These are phyloP conservation scores for Tetrapisispora phaffii DNA, from an alignment of 805 yeast genomes.

Conservation along the genomic window DNA sequence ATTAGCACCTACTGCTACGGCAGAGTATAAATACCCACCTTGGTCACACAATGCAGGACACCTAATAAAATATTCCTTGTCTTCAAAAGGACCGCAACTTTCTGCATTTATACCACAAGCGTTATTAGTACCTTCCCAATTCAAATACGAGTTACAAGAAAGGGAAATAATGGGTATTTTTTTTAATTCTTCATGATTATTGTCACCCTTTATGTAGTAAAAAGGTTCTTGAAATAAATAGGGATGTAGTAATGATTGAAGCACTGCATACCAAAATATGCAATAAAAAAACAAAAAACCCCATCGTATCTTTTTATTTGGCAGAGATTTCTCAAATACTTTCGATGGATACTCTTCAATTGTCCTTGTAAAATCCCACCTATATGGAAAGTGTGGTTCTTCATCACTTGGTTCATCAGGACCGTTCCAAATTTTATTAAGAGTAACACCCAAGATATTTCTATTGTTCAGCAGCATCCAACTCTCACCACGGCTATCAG, in stretches of 20 bases:
- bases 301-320: slow-evolving; percentile 23
- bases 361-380: slow-evolving; percentile 13
- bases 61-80: slow-evolving; percentile 44
- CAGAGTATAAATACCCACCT: slow-evolving; percentile 66
- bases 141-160: slow-evolving; percentile 25
- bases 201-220: slow-evolving; percentile 15
- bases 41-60: slow-evolving; percentile 87
- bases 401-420: slow-evolving; percentile 41
- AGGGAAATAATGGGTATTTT: slow-evolving; percentile 33
- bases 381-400: slow-evolving; percentile 34
- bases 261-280: slow-evolving; percentile 37
- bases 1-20: slow-evolving; percentile 62
- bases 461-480: slow-evolving; percentile 16
- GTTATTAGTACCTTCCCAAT: slow-evolving; percentile 72
- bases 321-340: slow-evolving; percentile 24
- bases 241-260: slow-evolving; percentile 35
- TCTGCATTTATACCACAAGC: slow-evolving; percentile 66
- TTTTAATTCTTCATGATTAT: slow-evolving; percentile 2
- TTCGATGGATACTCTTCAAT: slow-evolving; percentile 38
- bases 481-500: slow-evolving; percentile 7
- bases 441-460: slow-evolving; percentile 10
- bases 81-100: slow-evolving; percentile 42
- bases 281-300: slow-evolving; percentile 33
- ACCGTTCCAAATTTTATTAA: slow-evolving; percentile 44
- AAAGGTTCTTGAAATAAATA: slow-evolving; percentile 37